Conservation (phyloP, 805 yeast genomes). For the Lipomyces mesembrius region DNA sequence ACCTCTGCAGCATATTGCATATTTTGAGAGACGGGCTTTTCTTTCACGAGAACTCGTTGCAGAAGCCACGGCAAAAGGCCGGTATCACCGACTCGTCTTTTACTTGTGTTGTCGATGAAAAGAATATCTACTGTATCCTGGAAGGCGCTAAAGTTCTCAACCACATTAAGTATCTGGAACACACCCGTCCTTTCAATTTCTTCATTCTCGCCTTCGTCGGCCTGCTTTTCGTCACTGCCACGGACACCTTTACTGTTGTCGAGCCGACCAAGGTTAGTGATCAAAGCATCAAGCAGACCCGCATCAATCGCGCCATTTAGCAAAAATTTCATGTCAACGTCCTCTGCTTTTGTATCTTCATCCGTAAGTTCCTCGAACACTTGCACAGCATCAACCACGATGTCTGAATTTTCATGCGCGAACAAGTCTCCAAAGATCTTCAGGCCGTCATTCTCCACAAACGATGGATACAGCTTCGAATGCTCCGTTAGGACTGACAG, state of each 20-base stretch:
- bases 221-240: conserved; percentile 15
- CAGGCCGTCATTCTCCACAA: conserved; percentile 27
- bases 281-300: conserved; percentile 26
- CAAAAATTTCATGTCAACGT: conserved; percentile 19
- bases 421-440: conserved; percentile 19
- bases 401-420: conserved; percentile 38
- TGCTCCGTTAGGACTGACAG: conserved; percentile 33
- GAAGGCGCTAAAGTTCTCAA: conserved; percentile 33
- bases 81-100: conserved; percentile 15
- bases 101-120: conserved; percentile 10
- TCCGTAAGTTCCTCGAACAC: conserved; percentile 36
- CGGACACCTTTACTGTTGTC: conserved; percentile 21
- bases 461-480: conserved; percentile 30
- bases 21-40: conserved; percentile 34
- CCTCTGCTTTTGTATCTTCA: conserved; percentile 30
- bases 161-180: conserved; percentile 30
- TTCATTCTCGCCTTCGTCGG: conserved; percentile 10
- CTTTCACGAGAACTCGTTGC: conserved; percentile 28
- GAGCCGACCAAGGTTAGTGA: conserved; percentile 26
- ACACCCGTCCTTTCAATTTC: conserved; percentile 37
- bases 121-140: conserved; percentile 24
- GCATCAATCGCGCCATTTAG: conserved; percentile 21
- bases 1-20: conserved; percentile 39
- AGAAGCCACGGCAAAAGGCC: conserved; percentile 37
- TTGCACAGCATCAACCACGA: conserved; percentile 35